A percentile compares a stretch with the other conserved stretches of the same genome.
Conservation (phyloP, 164 flowering plant species). For the Magnolia officinalis region DNA sequence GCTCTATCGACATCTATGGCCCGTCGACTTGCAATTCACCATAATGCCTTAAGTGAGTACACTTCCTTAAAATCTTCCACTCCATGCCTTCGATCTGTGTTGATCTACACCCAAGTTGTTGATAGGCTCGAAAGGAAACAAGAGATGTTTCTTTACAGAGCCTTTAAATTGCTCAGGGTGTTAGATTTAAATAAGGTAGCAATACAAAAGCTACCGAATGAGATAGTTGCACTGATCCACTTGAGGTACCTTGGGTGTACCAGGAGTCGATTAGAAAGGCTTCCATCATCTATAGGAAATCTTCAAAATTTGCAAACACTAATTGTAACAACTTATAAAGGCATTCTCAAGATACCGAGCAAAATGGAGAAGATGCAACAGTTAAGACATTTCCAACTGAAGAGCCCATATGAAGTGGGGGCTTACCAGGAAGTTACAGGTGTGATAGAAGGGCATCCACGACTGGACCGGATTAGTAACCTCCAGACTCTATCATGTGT, state of each 20-base stretch:
- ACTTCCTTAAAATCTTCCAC: neutral
- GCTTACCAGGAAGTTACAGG: no score
- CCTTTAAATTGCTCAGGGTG: neutral
- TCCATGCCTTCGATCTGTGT: neutral
- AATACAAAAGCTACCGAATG: neutral
- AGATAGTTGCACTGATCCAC: conserved; percentile 7
- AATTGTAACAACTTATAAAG: neutral
- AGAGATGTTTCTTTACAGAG: neutral
- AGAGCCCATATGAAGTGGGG: neutral
- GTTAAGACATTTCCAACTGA: neutral
- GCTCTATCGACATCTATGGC: neutral
- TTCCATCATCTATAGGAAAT: conserved; percentile 8
- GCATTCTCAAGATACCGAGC: neutral
- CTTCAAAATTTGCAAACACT: conserved; percentile 4
- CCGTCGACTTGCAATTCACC: neutral
- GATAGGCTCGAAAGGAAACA: neutral
- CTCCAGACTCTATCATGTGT: neutral
- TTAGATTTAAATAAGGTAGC: neutral
- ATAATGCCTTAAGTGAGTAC: neutral
- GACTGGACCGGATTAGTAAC: neutral
- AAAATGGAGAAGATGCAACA: neutral
- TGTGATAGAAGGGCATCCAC: neutral
- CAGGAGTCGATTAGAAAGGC: neutral
- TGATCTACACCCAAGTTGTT: no score
- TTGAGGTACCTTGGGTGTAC: conserved; percentile 7